phyloP scores from a whole-genome alignment of 1,139 yeast species.

The Entelexis sorbosivorans region DNA sequence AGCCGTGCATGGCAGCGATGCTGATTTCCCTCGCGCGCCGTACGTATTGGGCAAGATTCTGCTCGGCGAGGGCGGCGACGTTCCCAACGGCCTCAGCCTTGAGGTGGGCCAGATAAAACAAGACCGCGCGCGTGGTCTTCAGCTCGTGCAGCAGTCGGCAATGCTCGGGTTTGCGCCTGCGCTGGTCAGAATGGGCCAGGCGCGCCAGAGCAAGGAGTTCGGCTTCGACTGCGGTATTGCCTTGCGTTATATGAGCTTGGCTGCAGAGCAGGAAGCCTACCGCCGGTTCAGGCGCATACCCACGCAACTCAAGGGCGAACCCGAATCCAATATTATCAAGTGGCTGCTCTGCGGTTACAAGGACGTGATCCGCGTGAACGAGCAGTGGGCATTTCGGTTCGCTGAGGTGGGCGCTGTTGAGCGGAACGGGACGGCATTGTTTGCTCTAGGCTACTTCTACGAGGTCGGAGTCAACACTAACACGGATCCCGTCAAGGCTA shows the following conservation, averaged over 20 bases:
- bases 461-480: slow-evolving; percentile 34
- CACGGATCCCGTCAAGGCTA: slow-evolving; percentile 27
- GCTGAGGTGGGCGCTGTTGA: slow-evolving; percentile 31
- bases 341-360: slow-evolving; percentile 35
- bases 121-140: slow-evolving; percentile 25
- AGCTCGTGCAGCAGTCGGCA: slow-evolving; percentile 32
- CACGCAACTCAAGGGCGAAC: slow-evolving; percentile 27
- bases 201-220: slow-evolving; percentile 27
- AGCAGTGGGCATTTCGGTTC: slow-evolving; percentile 33
- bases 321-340: slow-evolving; percentile 34
- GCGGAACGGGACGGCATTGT: slow-evolving; percentile 31
- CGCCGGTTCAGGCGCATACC: slow-evolving; percentile 21
- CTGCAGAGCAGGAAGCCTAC: slow-evolving; percentile 32
- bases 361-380: slow-evolving; percentile 28
- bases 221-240: slow-evolving; percentile 34
- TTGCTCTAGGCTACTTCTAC: slow-evolving; percentile 35
- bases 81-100: slow-evolving; percentile 10
- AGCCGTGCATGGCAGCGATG: slow-evolving; percentile 29
- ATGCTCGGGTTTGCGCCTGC: slow-evolving; percentile 34
- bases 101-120: slow-evolving; percentile 4
- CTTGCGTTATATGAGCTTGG: slow-evolving; percentile 33
- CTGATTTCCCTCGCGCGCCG: slow-evolving; percentile 34
- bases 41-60: slow-evolving; percentile 32
- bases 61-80: slow-evolving; percentile 28
- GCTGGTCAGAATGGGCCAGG: slow-evolving; percentile 33